Base-by-base conservation (phyloP, 2,329 filamentous ascomycete genomes). In the Trichoderma cornu-damae region DNA sequence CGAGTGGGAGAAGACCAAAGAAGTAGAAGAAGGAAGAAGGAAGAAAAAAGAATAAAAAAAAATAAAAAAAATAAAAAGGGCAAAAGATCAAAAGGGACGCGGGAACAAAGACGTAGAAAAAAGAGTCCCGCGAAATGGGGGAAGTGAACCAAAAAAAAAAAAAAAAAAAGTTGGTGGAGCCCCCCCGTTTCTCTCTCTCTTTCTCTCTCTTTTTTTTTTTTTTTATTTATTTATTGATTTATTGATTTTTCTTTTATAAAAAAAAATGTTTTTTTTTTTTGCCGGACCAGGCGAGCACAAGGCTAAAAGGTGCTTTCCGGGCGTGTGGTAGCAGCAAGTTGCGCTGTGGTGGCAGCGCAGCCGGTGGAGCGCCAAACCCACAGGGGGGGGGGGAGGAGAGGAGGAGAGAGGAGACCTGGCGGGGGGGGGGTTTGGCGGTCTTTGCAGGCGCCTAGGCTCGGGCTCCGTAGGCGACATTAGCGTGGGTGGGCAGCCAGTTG, bases 401-500 rank as follows among this genome's bases (percentile, higher is more conserved):
- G n/a, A n/a, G n/a, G n/a, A n/a, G n/a, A n/a, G n/a, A n/a, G n/a
- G n/a, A n/a, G n/a, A n/a, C n/a, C n/a, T n/a, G n/a, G n/a, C n/a
- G n/a, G n/a, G 16, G 11, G 43, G 14, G 20, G 43, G 43, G 43
- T 28, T 32, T 16, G 43, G 16, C 14, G 20, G 43, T 24, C 43
- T 30, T n/a, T 47, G 44, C 44, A 48, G 20, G 44, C 44, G 44
- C 44, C 44, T 49, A 18, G 46, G 46, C 18, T 32, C 26, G 46
- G 28, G 18, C 46, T 49, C 46, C n/a, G 46, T 34, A 28, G 49
- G 26, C 44, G 46, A 30, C 44, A 42, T 57, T 57, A 57, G 54
- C 54, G 54, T 50, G 54, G 54, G 54, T 57, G 46, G 54, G 54
- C 51, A 49, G 46, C 46, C 50, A 32, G 26, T 28, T 28, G 26